Base-by-base conservation (phyloP, 768 basidiomycete species). In the Hypsizygus marmoreus region DNA sequence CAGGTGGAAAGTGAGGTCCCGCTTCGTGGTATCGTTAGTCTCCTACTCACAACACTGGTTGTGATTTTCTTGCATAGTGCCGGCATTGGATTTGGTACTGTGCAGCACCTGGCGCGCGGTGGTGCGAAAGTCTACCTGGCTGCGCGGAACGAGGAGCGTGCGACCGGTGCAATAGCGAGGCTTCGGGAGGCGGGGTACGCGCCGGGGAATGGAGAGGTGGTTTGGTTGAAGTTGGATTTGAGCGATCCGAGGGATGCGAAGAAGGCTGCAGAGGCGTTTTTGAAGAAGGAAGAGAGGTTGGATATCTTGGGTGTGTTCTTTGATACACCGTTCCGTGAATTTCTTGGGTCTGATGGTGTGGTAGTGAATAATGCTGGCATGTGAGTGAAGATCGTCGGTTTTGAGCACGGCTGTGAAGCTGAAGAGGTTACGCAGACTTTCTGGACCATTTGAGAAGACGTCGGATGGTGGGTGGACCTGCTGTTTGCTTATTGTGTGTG, bases 41-140 rank as follows among this genome's bases (percentile, higher is more conserved):
- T n/a, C 23, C 25, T 14, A 26, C 20, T 19, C 14, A 6, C n/a
- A 30, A 26, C 7, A 13, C 31, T 31, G 28, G 19, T 20, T 6
- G 17, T 29, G 13, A 26, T n/a, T 6, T 30, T 34, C 8, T 5
- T 26, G 9, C n/a, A 23, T 24, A 65, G 64, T 36, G 53, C 52
- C 17, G 65, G 59, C 2, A 63, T 65, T 12, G 82, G 82, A 0
- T 75, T 71, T 50, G 69, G 69, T 0, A 82, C 77, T 0, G 71
- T 80, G 14, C 68, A 71, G 40, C 72, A 75, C 50, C 74, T 86
- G 14, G 79, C 73, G 0, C 66, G 69, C 6, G 68, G 63, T 6
- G 80, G 82, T 12, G 81, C 81, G 4, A 83, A 78, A 53, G 77
- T 84, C 5, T 83, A 83, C 51, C 70, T 85, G 50, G 78, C 72